Evolutionary conservation across 495 filamentous ascomycete species (phyloP), one percentile per base, ranked within the genome.

Genomic region (Podospora didyma): DNA sequence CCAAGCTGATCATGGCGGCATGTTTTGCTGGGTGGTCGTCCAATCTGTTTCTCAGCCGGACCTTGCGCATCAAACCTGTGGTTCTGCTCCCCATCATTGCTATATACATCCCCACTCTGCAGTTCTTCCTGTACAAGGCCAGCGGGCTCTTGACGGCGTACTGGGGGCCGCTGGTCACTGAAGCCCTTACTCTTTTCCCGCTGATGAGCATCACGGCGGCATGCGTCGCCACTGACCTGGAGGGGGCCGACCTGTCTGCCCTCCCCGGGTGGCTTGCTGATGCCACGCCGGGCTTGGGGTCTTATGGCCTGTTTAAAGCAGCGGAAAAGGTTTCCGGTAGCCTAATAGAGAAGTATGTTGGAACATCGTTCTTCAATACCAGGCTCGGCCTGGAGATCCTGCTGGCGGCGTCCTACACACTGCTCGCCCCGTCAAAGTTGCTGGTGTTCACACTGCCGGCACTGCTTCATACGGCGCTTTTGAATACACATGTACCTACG

Each of bases 1-100:
- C 75, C 51, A 79, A 82, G 62, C 78, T 88, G 19, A 78, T 89
- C 45, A 82, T 80, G 55, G 71, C 80, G 9, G 85, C 80, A 41
- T 80, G 84, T 46, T 82, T 87, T 24, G 70, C 78, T 52, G 82
- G 87, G 56, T 87, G 84, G 81, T 79, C 83, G 31, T 67, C 61
- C 66, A 86, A 82, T 68, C 64, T 82, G 58, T 59, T 74, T 61
- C 64, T 83, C 54, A 65, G 74, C 35, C 65, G 70, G 55, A 71
- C 51, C 44, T 52, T 79, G 10, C 64, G 73, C 26, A 55, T 77
- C 47, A 73, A 72, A 50, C 70, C 78, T 1, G 89, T 94, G 64
- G 88, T 93, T 65, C 78, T 99, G 21, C 77, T 99, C 17, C 82
- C 92, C 2, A 71, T 92, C 19, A 67, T 92, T 23, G 88, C 90